phyloP scores from a whole-genome alignment of 768 basidiomycete species.

The Hortiboletus flavorubellus region DNA sequence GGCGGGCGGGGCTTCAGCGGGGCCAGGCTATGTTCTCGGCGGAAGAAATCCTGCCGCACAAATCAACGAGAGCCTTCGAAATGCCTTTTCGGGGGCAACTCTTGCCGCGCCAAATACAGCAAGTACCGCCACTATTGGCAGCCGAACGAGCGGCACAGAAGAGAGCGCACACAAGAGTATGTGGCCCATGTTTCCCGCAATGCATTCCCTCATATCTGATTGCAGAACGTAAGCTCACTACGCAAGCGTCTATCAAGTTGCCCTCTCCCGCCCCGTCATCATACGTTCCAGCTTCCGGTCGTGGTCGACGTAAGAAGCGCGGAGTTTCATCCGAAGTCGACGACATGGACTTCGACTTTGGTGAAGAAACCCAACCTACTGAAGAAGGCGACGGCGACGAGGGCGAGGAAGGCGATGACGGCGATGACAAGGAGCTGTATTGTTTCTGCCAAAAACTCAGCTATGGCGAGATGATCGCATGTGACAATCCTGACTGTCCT shows the following conservation, averaged over 20 bases:
- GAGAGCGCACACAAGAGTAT: conserved; percentile 31
- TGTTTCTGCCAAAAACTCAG: conserved; percentile 62
- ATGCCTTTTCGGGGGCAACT: conserved; percentile 31
- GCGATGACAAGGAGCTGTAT: conserved; percentile 56
- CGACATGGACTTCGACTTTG: conserved; percentile 34
- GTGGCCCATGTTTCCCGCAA: not conserved
- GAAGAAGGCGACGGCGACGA: conserved; percentile 34
- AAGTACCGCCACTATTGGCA: conserved; percentile 1
- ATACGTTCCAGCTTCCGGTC: conserved; percentile 26
- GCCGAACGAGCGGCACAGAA: conserved; percentile 20
- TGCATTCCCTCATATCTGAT: not conserved
- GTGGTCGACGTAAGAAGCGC: conserved; percentile 35
- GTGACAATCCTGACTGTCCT: conserved; percentile 53
- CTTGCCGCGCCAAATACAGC: conserved; percentile 17
- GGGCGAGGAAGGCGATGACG: conserved; percentile 46
- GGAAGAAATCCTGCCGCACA: conserved; percentile 39
- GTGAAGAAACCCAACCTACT: conserved; percentile 27
- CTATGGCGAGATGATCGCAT: conserved; percentile 68
- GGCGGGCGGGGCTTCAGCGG: conserved; percentile 7
- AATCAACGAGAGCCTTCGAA: conserved; percentile 39
- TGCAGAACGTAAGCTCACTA: conserved; percentile 30
- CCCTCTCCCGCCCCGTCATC: conserved; percentile 35
- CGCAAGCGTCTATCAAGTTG: conserved; percentile 32
- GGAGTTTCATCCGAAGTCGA: conserved; percentile 35
- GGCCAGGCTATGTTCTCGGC: conserved; percentile 31